Evolutionary conservation across 164 flowering plant genomes (phyloP), one percentile per base, ranked within the genome.

Genomic region (Vitis cinerea): DNA sequence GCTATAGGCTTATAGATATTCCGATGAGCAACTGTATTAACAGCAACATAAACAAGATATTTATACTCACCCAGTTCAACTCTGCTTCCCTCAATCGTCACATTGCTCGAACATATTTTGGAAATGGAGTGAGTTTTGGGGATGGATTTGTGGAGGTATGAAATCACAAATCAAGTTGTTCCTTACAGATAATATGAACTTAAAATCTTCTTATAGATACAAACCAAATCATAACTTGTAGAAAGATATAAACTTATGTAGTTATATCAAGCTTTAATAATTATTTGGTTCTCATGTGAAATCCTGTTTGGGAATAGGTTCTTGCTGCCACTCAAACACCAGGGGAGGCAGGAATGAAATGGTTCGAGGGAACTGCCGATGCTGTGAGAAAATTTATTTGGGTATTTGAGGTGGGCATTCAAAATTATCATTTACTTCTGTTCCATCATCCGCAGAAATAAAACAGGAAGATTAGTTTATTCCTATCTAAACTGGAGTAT

Each of bases 11-110:
- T 30, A 91, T 95, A 66, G 99, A 95, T 72, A 91, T 95, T 31
- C 99, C 98, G 10, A 92, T 92, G 98, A 95, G 98, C 83, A 95
- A 95, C 79, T 91, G 98, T 80, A 90, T 95, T 65, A 95, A 93
- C 82, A 91, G 98, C 74, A 90, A 92, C 52, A 86, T 95, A 59
- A 86, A 92, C 88, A 95, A 92, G 81, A 87, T 95, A 9, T 95
- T 75, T 77, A 85, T 93, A 61, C 81, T 95, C 30, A 95, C 99
- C 31, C 99, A 95, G 75, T 95, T 84, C 81, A 95, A 95, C 71
- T 95, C 98, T 67, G 86, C 87, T 66, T 86, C 97, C 50, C 91
- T 95, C 53, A 92, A 95, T 69, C 91, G 98, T 13, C 98, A 95
- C 71, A 75, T 95, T 65, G 81, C 94, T 23, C 87, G 90, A 8